Evolutionary conservation across 2,329 filamentous ascomycete genomes (phyloP).

Genomic region (Trichoderma breve): DNA sequence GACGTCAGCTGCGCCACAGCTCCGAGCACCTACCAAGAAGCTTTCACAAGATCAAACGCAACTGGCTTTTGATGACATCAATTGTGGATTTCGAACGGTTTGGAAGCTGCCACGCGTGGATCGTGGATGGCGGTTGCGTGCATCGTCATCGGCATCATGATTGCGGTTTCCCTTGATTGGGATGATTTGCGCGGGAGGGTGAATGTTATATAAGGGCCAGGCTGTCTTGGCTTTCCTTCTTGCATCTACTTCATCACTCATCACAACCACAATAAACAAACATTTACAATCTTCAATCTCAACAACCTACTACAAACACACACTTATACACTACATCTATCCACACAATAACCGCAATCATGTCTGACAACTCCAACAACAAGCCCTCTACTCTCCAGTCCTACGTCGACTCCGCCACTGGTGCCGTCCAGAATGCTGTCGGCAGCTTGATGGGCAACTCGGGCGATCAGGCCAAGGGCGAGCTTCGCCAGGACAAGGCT

Average conservation of each 20-base stretch:
- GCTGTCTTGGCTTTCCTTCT: background rate
- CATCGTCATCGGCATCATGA: conserved; percentile 9
- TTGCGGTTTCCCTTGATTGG: background rate
- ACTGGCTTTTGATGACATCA: conserved; percentile 11
- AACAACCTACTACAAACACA: background rate
- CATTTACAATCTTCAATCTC: background rate
- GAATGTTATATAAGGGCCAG: background rate
- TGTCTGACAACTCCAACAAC: conserved; percentile 30
- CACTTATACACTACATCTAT: background rate
- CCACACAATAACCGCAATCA: conserved; percentile 22
- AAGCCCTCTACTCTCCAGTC: conserved; percentile 73
- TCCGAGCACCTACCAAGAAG: background rate
- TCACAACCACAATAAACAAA: background rate
- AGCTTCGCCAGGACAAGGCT: conserved; percentile 63
- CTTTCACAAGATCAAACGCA: background rate
- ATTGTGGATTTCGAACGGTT: background rate
- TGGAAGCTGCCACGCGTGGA: conserved; percentile 2
- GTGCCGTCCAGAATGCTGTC: conserved; percentile 68
- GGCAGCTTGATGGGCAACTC: conserved; percentile 72
- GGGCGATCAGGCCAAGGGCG: conserved; percentile 63
- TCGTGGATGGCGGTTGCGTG: background rate
- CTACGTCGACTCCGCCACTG: conserved; percentile 69
- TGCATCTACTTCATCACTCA: background rate
- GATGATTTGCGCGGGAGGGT: background rate
- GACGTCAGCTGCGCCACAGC: conserved; percentile 18